phyloP scores from a whole-genome alignment of 164 flowering plant species.

The Vitis amurensis region DNA sequence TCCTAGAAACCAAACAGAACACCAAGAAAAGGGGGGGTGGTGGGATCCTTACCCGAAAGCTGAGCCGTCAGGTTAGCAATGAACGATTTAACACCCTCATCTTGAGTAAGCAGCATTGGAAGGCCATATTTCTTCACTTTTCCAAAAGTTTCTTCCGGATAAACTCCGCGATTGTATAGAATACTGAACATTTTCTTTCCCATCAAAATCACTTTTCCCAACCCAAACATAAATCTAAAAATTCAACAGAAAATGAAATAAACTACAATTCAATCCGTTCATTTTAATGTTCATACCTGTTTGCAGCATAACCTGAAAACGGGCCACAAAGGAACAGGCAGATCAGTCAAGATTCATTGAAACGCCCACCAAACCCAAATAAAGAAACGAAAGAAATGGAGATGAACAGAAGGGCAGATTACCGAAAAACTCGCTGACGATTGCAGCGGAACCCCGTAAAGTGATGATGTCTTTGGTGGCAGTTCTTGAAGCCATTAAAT shows the following conservation, averaged over 20 bases:
- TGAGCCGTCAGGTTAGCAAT: constrained; percentile 72
- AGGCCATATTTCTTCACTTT: constrained; percentile 98
- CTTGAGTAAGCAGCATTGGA: constrained; percentile 89
- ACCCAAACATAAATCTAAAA: background rate
- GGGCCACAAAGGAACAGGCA: background rate
- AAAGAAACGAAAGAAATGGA: background rate
- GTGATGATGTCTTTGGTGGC: constrained; percentile 88
- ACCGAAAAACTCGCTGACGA: constrained; percentile 98
- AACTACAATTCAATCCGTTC: background rate
- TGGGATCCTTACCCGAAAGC: constrained; percentile 58
- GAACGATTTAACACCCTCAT: constrained; percentile 87
- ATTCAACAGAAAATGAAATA: background rate
- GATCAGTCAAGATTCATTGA: constrained; percentile 3
- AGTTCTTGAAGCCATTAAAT: constrained; percentile 74
- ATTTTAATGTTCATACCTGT: constrained; percentile 51
- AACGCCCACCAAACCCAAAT: background rate
- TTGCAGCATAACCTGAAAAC: constrained; percentile 90
- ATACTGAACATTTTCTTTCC: constrained; percentile 43
- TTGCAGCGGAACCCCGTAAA: constrained; percentile 89
- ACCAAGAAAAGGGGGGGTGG: background rate
- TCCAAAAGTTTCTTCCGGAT: constrained; percentile 85
- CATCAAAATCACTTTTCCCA: constrained; percentile 4
- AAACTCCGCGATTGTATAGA: constrained; percentile 87
- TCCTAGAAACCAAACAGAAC: background rate
- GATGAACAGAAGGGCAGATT: background rate